phyloP scores from a whole-genome alignment of 768 basidiomycete species.

The Postia placenta region DNA sequence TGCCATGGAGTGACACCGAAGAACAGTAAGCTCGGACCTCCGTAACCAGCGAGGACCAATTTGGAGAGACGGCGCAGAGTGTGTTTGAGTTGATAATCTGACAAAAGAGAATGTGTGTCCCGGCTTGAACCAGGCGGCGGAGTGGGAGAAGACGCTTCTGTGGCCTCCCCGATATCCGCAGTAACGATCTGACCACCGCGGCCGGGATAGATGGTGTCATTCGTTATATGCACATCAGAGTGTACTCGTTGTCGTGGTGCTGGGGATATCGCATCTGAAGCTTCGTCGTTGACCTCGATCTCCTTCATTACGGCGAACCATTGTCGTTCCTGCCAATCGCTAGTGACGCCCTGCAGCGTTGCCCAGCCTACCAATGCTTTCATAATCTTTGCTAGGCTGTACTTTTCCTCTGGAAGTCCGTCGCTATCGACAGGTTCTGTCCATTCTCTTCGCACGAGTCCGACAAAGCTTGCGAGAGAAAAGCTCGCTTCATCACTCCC shows the following conservation, averaged over 20 bases:
- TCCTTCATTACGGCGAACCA: constrained; percentile 67
- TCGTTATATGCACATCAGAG: constrained; percentile 68
- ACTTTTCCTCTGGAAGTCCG: constrained; percentile 51
- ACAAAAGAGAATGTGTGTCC: neutral
- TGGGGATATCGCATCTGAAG: neutral
- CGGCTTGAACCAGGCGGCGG: neutral
- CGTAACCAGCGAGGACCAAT: constrained; percentile 80
- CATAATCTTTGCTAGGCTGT: constrained; percentile 59
- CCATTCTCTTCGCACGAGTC: constrained; percentile 77
- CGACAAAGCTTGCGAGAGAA: constrained; percentile 74
- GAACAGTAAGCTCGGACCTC: constrained; percentile 74
- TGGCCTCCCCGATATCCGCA: constrained; percentile 69
- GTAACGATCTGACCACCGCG: constrained; percentile 68
- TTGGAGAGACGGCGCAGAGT: constrained; percentile 77
- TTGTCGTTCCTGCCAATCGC: constrained; percentile 68
- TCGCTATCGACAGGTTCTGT: constrained; percentile 45
- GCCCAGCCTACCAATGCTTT: constrained; percentile 76
- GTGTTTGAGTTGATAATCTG: constrained; percentile 50
- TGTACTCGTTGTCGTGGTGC: constrained; percentile 11
- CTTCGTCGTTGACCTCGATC: constrained; percentile 52
- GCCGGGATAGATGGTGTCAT: constrained; percentile 64
- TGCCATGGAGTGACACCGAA: constrained; percentile 53
- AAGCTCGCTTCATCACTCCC: constrained; percentile 77
- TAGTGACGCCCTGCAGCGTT: constrained; percentile 73
- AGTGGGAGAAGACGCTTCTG: neutral